Evolutionary conservation across 202 grass and related monocot genomes (phyloP), one percentile per base, ranked within the genome.

Genomic region (Bolboschoenoplectus hybrid): DNA sequence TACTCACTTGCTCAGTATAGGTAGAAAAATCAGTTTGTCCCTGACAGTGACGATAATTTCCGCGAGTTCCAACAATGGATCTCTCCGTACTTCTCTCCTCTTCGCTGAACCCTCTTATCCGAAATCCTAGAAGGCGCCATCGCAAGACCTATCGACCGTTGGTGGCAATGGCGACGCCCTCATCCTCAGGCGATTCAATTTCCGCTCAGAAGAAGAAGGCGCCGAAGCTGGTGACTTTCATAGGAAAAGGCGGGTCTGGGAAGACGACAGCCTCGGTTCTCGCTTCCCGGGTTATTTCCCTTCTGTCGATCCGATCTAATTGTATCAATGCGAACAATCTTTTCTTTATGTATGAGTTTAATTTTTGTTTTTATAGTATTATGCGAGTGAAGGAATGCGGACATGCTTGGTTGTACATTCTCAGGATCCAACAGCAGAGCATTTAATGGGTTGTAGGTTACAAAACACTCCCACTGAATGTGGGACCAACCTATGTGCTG

Each of bases 161-260:
- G 35, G 20, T 51, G 34, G 40, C 65, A 53, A 49, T 89, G 85
- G 86, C 90, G 82, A 88, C 26, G 26, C 26, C 26, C 26, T 26
- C 26, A 26, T 0, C 44, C 60, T 89, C 87, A 58, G 64, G 57
- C 58, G 89, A 87, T 34, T 68, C 80, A 55, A 66, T 86, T 20
- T 67, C 81, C 50, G 34, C 61, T 80, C 72, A 69, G 14, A 82
- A 65, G 14, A 63, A 66, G 14, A 63, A 66, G 35, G 10, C 91
- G 10, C 87, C 96, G 64, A 94, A 90, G 74, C 85, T 98, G 89
- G 90, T 95, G 72, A 94, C 96, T n/a, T 98, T 98, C 64, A 87
- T 95, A 45, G 96, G 96, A 5, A 98, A 98, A 85, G 91, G 93
- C 13, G 93, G 91, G 50, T 91, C 93, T 57, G 93, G 96, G 60